Evolutionary conservation across 1,284 basidiomycete genomes (phyloP).

Genomic region (Trichosporon coremiiforme): DNA sequence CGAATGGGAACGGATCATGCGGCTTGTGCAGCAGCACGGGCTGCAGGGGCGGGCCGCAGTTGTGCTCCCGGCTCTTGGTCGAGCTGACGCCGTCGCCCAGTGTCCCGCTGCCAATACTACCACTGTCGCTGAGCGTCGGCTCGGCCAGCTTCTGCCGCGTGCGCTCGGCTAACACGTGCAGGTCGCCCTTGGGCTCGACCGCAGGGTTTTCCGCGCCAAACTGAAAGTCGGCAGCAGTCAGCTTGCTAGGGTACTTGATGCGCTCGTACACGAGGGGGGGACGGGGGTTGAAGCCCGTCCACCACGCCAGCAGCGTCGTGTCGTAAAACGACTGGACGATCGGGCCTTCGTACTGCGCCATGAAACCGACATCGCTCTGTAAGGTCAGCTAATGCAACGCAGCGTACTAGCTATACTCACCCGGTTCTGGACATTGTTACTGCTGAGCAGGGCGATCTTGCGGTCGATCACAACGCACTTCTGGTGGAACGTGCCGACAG

Average conservation of each 20-base stretch:
- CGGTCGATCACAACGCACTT: slow-evolving; percentile 73
- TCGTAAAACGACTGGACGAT: slow-evolving; percentile 73
- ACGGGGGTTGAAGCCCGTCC: slow-evolving; percentile 61
- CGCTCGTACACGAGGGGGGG: slow-evolving; percentile 59
- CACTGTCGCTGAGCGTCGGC: slow-evolving; percentile 27
- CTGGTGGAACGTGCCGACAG: slow-evolving; percentile 64
- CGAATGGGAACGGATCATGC: slow-evolving; percentile 69
- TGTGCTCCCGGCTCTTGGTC: slow-evolving; percentile 19
- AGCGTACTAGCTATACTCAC: not conserved
- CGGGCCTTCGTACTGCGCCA: slow-evolving; percentile 66
- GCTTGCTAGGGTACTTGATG: slow-evolving; percentile 24
- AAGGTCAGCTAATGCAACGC: slow-evolving; percentile 61
- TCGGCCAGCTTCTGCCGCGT: slow-evolving; percentile 35
- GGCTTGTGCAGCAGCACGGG: slow-evolving; percentile 61
- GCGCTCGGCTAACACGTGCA: slow-evolving; percentile 30
- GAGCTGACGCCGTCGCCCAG: not conserved
- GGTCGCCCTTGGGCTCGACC: slow-evolving; percentile 33
- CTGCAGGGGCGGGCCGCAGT: slow-evolving; percentile 45
- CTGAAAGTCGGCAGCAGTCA: slow-evolving; percentile 22
- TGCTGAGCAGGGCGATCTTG: slow-evolving; percentile 61
- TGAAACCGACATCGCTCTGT: slow-evolving; percentile 70
- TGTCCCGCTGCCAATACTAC: not conserved
- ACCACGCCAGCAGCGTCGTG: slow-evolving; percentile 68
- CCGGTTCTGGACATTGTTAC: slow-evolving; percentile 66
- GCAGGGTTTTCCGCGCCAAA: slow-evolving; percentile 38